These are phyloP conservation scores for Salix koriyanagi DNA, from an alignment of 345 rosid genomes.

Conservation along the genomic window DNA sequence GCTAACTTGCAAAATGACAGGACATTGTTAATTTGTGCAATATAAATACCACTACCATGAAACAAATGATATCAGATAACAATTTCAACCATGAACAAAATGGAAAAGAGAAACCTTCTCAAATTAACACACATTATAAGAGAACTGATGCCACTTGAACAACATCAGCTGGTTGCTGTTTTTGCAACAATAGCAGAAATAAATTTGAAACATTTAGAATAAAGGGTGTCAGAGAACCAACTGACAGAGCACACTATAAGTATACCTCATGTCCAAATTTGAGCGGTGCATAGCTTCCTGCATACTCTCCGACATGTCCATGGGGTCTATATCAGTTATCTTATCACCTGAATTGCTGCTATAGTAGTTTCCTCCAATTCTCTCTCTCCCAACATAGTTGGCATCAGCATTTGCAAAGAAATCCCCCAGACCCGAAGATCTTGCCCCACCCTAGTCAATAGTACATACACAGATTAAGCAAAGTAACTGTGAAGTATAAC, in stretches of 20 bases:
- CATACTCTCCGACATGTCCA: conserved; percentile 98
- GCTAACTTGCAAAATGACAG: background rate
- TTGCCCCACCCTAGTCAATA: conserved; percentile 55
- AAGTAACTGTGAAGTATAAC: conserved; percentile 9
- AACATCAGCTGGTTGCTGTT: too few relatives aligned
- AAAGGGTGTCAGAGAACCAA: background rate
- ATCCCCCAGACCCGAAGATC: conserved; percentile 65
- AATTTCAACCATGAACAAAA: background rate
- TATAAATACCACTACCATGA: background rate
- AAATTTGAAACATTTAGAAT: background rate
- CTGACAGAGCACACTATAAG: conserved; percentile 25
- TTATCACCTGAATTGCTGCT: conserved; percentile 35
- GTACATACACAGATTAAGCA: conserved; percentile 18
- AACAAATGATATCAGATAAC: background rate
- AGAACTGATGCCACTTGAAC: too few relatives aligned
- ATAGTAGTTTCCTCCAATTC: conserved; percentile 38
- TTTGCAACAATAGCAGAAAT: too few relatives aligned
- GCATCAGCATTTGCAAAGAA: conserved; percentile 71
- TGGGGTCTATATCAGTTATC: conserved; percentile 56
- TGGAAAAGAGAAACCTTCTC: background rate
- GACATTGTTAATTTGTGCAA: background rate
- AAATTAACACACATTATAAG: background rate
- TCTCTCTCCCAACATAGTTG: conserved; percentile 49
- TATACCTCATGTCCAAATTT: conserved; percentile 87
- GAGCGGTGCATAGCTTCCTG: conserved; percentile 98